Evolutionary conservation across 1,139 yeast species (phyloP).

Genomic region (Pneumocystis canis): DNA sequence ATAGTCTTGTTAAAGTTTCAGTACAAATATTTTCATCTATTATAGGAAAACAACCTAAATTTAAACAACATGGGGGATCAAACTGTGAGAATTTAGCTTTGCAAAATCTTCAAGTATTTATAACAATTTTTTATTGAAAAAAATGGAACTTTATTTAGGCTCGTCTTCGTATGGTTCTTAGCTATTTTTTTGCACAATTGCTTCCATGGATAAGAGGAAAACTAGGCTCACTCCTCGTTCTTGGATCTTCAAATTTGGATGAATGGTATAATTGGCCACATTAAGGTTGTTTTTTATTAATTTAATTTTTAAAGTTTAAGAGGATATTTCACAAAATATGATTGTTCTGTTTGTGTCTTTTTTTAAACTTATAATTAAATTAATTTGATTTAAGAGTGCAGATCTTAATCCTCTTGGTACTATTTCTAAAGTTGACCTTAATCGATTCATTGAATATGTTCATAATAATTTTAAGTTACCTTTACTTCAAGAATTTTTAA

Average conservation of each 20-base stretch:
- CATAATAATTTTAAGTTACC: conserved; percentile 55
- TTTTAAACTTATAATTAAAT: not conserved
- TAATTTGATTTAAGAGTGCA: conserved; percentile 36
- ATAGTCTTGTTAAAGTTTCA: conserved; percentile 59
- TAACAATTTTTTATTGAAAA: not conserved
- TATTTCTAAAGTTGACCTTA: conserved; percentile 82
- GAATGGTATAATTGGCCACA: conserved; percentile 46
- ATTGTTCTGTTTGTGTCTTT: conserved; percentile 43
- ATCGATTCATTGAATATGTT: conserved; percentile 72
- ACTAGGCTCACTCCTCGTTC: conserved; percentile 68
- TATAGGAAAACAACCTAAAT: conserved; percentile 77
- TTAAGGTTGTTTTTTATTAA: not conserved
- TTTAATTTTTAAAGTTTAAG: conserved; percentile 32
- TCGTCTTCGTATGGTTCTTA: conserved; percentile 81
- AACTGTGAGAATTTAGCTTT: conserved; percentile 80
- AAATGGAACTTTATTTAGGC: conserved; percentile 32
- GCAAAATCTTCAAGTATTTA: conserved; percentile 59
- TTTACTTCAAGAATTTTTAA: conserved; percentile 56
- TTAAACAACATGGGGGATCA: conserved; percentile 86
- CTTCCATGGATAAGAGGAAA: conserved; percentile 83
- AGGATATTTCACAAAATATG: conserved; percentile 91
- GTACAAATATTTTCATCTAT: conserved; percentile 68
- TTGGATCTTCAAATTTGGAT: conserved; percentile 97
- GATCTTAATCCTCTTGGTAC: conserved; percentile 97
- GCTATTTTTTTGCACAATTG: conserved; percentile 83